Evolutionary conservation across 1,284 basidiomycete species (phyloP).

Genomic region (Somion occarium): DNA sequence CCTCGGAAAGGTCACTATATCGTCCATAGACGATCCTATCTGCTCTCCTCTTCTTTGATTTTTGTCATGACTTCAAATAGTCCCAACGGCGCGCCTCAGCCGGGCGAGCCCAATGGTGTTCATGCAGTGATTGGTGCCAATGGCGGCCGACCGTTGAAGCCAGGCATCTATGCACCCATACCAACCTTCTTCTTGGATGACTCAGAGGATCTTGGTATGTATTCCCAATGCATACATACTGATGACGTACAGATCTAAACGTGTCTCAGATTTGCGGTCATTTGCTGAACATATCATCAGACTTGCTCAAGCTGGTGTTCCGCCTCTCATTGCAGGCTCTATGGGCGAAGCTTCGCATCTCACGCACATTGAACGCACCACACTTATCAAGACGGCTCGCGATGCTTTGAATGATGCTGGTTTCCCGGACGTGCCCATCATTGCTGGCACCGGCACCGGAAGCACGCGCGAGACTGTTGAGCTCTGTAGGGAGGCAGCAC

Average conservation of each 20-base stretch:
- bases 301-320: conserved; percentile 67
- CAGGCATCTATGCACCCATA: conserved; percentile 84
- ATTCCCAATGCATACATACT: conserved; percentile 17
- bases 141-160: conserved; percentile 45
- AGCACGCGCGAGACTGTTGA: conserved; percentile 78
- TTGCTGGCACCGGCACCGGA: conserved; percentile 78
- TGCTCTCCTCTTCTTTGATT: background rate
- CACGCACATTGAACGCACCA: conserved; percentile 63
- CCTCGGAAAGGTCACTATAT: background rate
- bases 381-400: conserved; percentile 66
- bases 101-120: background rate
- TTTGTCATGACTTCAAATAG: conserved; percentile 10
- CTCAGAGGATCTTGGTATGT: conserved; percentile 66
- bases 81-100: conserved; percentile 3
- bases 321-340: conserved; percentile 75
- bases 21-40: background rate
- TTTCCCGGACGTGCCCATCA: conserved; percentile 56
- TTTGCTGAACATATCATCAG: conserved; percentile 73
- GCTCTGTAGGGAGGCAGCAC: conserved; percentile 67
- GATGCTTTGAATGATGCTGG: conserved; percentile 66
- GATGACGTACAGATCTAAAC: background rate
- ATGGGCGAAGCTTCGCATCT: conserved; percentile 83
- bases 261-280: conserved; percentile 56
- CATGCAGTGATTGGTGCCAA: conserved; percentile 10
- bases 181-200: conserved; percentile 76